Evolutionary conservation across 192 early-diverging fungal species (phyloP), one percentile per base, ranked within the genome.

Genomic region (Coemansia sp.): DNA sequence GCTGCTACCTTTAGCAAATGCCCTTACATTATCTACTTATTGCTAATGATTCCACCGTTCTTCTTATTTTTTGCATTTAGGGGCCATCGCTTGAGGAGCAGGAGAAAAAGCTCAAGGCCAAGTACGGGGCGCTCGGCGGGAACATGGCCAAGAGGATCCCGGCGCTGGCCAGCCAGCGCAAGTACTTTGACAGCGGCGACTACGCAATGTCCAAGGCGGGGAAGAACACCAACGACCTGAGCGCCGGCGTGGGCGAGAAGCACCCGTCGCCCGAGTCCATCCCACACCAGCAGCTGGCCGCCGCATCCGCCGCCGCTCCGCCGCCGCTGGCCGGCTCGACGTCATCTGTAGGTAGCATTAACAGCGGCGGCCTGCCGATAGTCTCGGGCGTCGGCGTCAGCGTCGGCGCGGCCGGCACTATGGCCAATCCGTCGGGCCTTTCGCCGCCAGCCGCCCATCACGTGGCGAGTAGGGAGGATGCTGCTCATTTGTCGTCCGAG

Each of bases 161-260:
- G n/a, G n/a, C n/a, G n/a, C 20, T 32, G 15, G 7, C 6, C 4
- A 3, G 5, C 17, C 95, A 98, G 69, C 92, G 97, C 73, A 98
- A 97, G 73, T 99, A 96, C 83, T 99, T 99, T 90, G 97, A 99
- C 77, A 97, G 95, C 47, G 97, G 97, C 29, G 97, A 99, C 82
- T 99, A 99, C 74, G 97, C 96, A 17, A 69, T 99, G 69, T 89
- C 87, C 56, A 96, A 99, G 85, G 97, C 96, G 39, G 97, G 97
- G 56, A 95, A 95, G 77, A 88, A 87, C 25, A 27, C 15, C 5
- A 60, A 60, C 12, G 39, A 43, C 24, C 35, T 37, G 17, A 75
- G 77, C 3, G 86, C 88, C 4, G 85, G 90, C 4, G 93, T 93
- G 15, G 97, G 97, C 51, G 89, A 92, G 51, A 86, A 93, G 70